Conservation (phyloP, 371 early-diverging fungal genomes). For the Syncephalastrum racemosum region DNA sequence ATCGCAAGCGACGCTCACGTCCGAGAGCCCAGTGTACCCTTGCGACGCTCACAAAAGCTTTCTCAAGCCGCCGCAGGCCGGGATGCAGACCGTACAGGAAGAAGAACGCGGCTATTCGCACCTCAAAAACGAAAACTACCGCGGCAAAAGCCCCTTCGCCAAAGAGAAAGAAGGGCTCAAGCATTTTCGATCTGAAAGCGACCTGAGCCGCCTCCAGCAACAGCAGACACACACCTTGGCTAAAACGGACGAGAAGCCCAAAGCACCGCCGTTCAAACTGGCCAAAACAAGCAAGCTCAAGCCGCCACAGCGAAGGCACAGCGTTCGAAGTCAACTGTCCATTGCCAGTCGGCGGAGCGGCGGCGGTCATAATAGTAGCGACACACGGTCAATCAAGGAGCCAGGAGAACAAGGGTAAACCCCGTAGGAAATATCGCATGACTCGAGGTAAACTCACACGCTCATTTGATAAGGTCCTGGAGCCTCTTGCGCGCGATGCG, state of each 20-base stretch:
- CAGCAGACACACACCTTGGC: not conserved
- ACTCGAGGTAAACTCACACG: constrained; percentile 2
- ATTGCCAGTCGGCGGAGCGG: not conserved
- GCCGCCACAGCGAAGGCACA: constrained; percentile 3
- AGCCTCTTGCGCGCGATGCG: constrained; percentile 6
- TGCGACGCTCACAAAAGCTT: not conserved
- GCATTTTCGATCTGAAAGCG: constrained; percentile 39
- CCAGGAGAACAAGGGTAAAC: no score
- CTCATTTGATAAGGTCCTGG: constrained; percentile 8
- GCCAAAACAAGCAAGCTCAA: not conserved
- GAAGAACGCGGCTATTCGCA: constrained; percentile 1
- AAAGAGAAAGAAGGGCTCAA: constrained; percentile 13
- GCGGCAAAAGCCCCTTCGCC: not conserved
- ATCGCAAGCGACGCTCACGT: not conserved
- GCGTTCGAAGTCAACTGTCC: not conserved
- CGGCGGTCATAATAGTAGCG: no score
- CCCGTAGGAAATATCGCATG: no score
- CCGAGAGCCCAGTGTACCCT: constrained; percentile 2
- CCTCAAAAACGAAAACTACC: not conserved
- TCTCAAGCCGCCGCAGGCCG: no score
- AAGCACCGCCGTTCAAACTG: constrained; percentile 1
- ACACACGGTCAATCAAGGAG: no score
- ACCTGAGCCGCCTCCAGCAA: constrained; percentile 24
- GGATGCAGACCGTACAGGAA: no score
- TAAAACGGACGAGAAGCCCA: not conserved